Evolutionary conservation across 2,329 filamentous ascomycete species (phyloP).

Genomic region (Fusarium verrucosum): DNA sequence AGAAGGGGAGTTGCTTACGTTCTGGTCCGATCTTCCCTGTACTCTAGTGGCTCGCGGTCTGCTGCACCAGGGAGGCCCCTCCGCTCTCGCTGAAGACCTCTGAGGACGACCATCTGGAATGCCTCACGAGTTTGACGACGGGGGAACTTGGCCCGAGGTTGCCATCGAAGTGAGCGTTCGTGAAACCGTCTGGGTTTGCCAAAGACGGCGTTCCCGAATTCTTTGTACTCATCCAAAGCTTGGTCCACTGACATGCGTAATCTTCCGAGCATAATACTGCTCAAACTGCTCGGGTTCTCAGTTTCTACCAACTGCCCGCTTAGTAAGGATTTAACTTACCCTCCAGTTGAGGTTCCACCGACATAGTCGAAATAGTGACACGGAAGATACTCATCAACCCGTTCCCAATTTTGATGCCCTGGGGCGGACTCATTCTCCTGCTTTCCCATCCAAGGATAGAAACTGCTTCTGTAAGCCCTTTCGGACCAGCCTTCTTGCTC

Average conservation of each 20-base stretch:
- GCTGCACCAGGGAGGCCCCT: rapidly evolving
- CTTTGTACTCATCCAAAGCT: not conserved
- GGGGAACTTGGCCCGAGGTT: slow-evolving; percentile 8
- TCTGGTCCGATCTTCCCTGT: not conserved
- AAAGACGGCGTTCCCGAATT: not conserved
- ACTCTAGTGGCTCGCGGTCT: rapidly evolving
- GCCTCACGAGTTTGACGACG: not conserved
- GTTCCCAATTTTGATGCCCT: not conserved
- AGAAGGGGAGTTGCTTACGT: not conserved
- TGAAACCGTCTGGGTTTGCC: slow-evolving; percentile 13
- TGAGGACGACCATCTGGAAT: rapidly evolving
- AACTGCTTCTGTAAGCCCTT: not conserved
- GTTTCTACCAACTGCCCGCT: rapidly evolving
- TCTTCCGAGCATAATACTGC: not conserved
- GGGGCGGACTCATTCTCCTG: rapidly evolving
- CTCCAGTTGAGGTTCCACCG: not conserved
- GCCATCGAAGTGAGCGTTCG: not conserved
- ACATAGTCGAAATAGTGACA: not conserved
- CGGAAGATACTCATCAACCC: not conserved
- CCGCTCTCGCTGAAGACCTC: not conserved
- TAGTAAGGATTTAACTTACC: not conserved
- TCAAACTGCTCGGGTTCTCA: rapidly evolving
- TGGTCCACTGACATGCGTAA: not conserved
- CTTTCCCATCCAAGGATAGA: not conserved
- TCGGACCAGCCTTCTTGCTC: not conserved